These are phyloP conservation scores for Albatrellus ellisii DNA, from an alignment of 768 basidiomycete species.

Conservation along the genomic window DNA sequence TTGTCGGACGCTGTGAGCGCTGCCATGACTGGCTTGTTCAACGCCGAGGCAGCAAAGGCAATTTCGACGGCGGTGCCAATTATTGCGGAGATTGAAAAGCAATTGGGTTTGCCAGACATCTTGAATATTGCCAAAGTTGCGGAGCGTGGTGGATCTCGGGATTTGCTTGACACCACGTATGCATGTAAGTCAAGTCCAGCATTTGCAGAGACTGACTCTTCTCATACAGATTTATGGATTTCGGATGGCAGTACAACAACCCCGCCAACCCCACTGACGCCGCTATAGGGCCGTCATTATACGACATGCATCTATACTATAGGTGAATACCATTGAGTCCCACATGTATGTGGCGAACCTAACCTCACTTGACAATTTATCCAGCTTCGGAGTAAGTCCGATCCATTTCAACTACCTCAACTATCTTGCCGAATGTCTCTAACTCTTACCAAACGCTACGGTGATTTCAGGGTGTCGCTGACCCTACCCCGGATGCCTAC, in stretches of 20 bases:
- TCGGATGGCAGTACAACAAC: constrained; percentile 62
- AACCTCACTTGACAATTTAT: not conserved
- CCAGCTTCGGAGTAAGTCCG: constrained; percentile 44
- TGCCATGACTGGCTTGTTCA: constrained; percentile 5
- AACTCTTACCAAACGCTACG: constrained; percentile 1
- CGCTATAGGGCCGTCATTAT: constrained; percentile 53
- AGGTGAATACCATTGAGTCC: constrained; percentile 27
- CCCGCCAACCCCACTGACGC: constrained; percentile 62
- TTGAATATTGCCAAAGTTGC: not conserved
- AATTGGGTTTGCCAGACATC: constrained; percentile 2
- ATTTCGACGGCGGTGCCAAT: constrained; percentile 4
- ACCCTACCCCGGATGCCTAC: constrained; percentile 50
- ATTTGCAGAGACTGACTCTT: not conserved
- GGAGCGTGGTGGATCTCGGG: not conserved
- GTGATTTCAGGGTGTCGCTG: constrained; percentile 51
- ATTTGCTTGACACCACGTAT: constrained; percentile 7
- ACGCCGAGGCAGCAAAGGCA: not conserved
- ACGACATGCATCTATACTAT: constrained; percentile 76
- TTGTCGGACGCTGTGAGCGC: not conserved
- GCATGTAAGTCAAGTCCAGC: no score
- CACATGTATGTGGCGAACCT: constrained; percentile 5
- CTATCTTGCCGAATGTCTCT: not conserved
- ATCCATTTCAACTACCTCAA: not conserved
- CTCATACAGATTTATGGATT: constrained; percentile 57
- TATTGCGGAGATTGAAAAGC: not conserved